Evolutionary conservation across 2,329 filamentous ascomycete species (phyloP).

Genomic region (Paecilomyces fulvus): DNA sequence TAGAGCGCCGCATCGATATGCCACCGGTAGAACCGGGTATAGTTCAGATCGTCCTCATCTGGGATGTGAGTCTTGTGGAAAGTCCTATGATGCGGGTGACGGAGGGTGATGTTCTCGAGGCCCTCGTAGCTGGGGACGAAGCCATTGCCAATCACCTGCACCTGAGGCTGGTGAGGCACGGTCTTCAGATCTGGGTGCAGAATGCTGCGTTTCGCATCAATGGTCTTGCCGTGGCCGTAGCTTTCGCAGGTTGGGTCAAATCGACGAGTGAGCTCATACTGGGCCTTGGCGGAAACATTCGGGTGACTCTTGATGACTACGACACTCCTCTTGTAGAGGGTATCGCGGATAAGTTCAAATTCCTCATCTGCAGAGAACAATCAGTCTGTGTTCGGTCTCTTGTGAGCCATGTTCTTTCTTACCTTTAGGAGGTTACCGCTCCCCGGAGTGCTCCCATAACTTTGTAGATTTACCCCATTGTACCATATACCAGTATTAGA

Average conservation of each 20-base stretch:
- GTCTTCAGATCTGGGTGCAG: slow-evolving; percentile 75
- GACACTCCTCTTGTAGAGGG: slow-evolving; percentile 61
- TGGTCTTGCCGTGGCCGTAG: slow-evolving; percentile 69
- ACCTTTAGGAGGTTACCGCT: slow-evolving; percentile 50
- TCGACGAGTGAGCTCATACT: slow-evolving; percentile 63
- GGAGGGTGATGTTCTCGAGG: slow-evolving; percentile 56
- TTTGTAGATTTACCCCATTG: slow-evolving; percentile 8
- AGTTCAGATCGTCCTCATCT: slow-evolving; percentile 49
- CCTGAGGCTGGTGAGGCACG: slow-evolving; percentile 69
- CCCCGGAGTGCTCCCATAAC: slow-evolving; percentile 48
- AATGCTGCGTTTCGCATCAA: slow-evolving; percentile 57
- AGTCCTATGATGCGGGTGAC: slow-evolving; percentile 68
- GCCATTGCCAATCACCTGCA: slow-evolving; percentile 73
- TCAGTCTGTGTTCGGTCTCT: background rate
- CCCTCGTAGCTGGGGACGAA: slow-evolving; percentile 62
- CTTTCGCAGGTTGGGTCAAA: slow-evolving; percentile 59
- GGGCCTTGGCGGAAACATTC: slow-evolving; percentile 57
- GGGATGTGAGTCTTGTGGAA: slow-evolving; percentile 63
- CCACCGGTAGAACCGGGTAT: slow-evolving; percentile 64
- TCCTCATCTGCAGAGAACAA: slow-evolving; percentile 45
- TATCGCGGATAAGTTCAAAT: slow-evolving; percentile 54
- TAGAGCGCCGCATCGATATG: slow-evolving; percentile 74
- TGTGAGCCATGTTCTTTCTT: slow-evolving; percentile 10
- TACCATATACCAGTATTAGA: slow-evolving; percentile 7
- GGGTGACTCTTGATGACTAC: slow-evolving; percentile 62